A percentile compares a stretch with the other conserved stretches of the same genome.
phyloP scores from a whole-genome alignment of 768 basidiomycete species.

The Rubroboletus pulcherrimus region DNA sequence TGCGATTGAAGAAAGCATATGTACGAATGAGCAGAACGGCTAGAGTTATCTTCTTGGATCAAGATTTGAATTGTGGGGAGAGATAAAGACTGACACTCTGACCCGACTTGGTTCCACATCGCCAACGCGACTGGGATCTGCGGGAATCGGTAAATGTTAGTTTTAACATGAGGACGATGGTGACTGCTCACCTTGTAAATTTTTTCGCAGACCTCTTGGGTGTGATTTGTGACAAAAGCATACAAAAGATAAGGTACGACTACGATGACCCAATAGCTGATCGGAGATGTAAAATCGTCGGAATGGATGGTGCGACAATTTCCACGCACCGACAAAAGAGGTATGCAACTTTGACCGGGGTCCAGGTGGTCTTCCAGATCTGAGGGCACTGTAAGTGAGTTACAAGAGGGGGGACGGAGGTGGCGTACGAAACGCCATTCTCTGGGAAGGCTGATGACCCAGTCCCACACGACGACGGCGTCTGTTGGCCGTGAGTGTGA shows the following conservation, averaged over 20 bases:
- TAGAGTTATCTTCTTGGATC: conserved; percentile 25
- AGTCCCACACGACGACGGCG: conserved; percentile 82
- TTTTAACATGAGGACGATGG: not conserved
- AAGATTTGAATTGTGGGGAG: not conserved
- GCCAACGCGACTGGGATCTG: conserved; percentile 79
- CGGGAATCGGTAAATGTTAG: not conserved
- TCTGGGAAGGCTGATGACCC: conserved; percentile 72
- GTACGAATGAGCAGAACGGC: conserved; percentile 80
- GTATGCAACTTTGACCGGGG: conserved; percentile 78
- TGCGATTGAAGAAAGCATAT: conserved; percentile 83
- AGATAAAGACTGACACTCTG: conserved; percentile 52
- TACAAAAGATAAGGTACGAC: conserved; percentile 78
- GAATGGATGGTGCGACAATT: conserved; percentile 11
- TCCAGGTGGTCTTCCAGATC: conserved; percentile 85
- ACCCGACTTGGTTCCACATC: conserved; percentile 86
- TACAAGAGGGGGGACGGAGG: not conserved
- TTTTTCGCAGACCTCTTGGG: conserved; percentile 57
- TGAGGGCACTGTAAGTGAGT: conserved; percentile 24
- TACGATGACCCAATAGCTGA: conserved; percentile 77
- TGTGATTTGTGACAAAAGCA: conserved; percentile 70
- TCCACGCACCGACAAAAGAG: conserved; percentile 73
- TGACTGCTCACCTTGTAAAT: conserved; percentile 57
- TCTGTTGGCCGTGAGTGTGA: conserved; percentile 40
- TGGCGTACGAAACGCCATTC: conserved; percentile 70
- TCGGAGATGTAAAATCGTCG: conserved; percentile 4